A percentile compares a stretch with the other conserved stretches of the same genome.
phyloP scores from a whole-genome alignment of 257 asterid species.

The Rauvolfia tetraphylla region DNA sequence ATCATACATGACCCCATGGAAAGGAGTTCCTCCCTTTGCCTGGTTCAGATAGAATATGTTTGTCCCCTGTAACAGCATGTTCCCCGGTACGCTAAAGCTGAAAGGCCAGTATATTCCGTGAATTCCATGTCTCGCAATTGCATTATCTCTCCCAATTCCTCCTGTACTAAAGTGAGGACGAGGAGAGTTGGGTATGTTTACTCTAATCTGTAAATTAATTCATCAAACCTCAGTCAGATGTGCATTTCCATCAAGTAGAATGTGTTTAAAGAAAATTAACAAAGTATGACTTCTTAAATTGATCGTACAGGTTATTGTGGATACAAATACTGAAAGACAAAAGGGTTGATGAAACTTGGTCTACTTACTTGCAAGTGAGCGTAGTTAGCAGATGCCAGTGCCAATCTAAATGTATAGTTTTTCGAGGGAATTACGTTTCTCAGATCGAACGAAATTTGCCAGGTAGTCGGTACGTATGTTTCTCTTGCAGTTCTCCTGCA shows the following conservation, averaged over 20 bases:
- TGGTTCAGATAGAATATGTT: conserved; percentile 13
- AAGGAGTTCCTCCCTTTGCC: background rate
- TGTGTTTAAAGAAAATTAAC: background rate
- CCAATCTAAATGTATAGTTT: conserved; percentile 51
- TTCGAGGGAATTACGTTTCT: conserved; percentile 25
- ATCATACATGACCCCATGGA: conserved; percentile 18
- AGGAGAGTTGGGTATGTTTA: conserved; percentile 1
- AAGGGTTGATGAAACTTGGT: background rate
- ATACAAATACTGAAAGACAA: background rate
- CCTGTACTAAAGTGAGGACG: background rate
- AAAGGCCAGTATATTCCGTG: conserved; percentile 18
- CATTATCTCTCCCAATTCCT: conserved; percentile 20
- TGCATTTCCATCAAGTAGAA: background rate
- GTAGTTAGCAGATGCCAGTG: conserved; percentile 63
- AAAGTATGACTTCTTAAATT: no score
- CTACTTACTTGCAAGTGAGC: conserved; percentile 48
- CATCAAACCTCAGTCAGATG: background rate
- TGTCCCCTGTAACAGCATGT: background rate
- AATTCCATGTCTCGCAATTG: conserved; percentile 21
- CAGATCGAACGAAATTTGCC: conserved; percentile 53
- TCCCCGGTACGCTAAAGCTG: conserved; percentile 10
- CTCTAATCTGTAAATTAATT: conserved; percentile 7
- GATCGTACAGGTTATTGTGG: no score
- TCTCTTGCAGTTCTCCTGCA: conserved; percentile 31
- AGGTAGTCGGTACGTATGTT: conserved; percentile 42